Percentiles rank a stretch among this genome's conserved stretches.
These are phyloP conservation scores for Jatropha curcas DNA, from an alignment of 345 rosid species.

Conservation along the genomic window DNA sequence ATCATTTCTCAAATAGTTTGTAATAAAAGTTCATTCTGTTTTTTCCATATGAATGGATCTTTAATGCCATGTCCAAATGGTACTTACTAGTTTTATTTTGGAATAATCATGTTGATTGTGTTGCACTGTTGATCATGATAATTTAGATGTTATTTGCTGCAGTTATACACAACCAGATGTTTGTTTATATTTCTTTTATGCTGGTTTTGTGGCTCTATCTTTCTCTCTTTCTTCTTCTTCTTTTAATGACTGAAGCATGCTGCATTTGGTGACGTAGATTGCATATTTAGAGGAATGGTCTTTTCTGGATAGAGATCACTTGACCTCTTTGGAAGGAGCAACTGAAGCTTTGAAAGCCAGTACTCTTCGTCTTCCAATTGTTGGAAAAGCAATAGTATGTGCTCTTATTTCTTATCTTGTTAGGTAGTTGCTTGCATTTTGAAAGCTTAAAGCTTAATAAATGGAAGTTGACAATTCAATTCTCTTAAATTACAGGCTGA, in stretches of 20 bases:
- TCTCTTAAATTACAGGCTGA: slow-evolving; percentile 51
- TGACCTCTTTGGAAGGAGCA: slow-evolving; percentile 69
- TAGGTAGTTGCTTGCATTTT: background rate
- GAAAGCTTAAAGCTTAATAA: background rate
- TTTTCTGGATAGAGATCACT: slow-evolving; percentile 67
- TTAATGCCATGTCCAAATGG: background rate
- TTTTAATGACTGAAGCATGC: slow-evolving; percentile 12
- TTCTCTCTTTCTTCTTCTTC: slow-evolving; percentile 3
- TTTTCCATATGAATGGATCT: background rate
- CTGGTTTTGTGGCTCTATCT: background rate
- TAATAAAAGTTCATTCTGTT: background rate
- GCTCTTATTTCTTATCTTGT: slow-evolving; percentile 3
- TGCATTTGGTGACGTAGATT: slow-evolving; percentile 46
- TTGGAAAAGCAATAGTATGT: slow-evolving; percentile 70
- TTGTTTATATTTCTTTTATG: background rate
- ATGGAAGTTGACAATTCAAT: slow-evolving; percentile 17
- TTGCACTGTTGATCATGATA: background rate
- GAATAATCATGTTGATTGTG: slow-evolving; percentile 4
- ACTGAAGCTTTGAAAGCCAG: slow-evolving; percentile 92
- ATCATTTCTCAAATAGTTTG: background rate
- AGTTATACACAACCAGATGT: background rate
- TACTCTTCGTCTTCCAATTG: slow-evolving; percentile 88
- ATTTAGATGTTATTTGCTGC: slow-evolving; percentile 2
- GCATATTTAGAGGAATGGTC: slow-evolving; percentile 73
- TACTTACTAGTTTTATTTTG: background rate